Evolutionary conservation across 2,329 filamentous ascomycete genomes (phyloP).

Genomic region (Emydomyces testavorans): DNA sequence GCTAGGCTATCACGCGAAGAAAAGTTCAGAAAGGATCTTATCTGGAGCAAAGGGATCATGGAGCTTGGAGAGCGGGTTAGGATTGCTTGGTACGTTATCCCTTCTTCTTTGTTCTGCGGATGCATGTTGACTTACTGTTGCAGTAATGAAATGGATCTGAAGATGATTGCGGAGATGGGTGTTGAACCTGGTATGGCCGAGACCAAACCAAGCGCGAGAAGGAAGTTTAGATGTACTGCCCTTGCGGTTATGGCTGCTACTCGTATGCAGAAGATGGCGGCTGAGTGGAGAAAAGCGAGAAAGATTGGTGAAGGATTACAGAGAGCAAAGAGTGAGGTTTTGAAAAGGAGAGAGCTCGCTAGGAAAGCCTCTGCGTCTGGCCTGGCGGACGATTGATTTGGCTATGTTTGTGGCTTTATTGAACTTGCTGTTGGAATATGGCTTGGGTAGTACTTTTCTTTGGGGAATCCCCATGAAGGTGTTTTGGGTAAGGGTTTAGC

Average conservation of each 20-base stretch:
- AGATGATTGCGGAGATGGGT: slow-evolving; percentile 73
- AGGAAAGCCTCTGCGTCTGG: slow-evolving; percentile 6
- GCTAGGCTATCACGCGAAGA: slow-evolving; percentile 71
- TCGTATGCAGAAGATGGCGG: slow-evolving; percentile 37
- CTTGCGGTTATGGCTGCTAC: slow-evolving; percentile 34
- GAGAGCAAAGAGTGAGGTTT: slow-evolving; percentile 33
- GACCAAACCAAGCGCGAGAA: slow-evolving; percentile 25
- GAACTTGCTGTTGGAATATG: too few species aligned
- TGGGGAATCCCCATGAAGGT: too few species aligned
- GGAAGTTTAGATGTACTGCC: slow-evolving; percentile 35
- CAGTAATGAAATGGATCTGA: slow-evolving; percentile 86
- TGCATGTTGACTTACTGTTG: slow-evolving; percentile 8
- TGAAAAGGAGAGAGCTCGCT: slow-evolving; percentile 29
- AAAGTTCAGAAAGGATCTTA: slow-evolving; percentile 64
- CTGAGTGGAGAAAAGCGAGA: slow-evolving; percentile 36
- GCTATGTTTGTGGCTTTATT: background rate
- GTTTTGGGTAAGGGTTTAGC: too few species aligned
- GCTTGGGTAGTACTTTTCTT: too few species aligned
- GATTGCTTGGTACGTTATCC: slow-evolving; percentile 61
- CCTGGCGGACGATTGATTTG: background rate
- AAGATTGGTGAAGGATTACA: slow-evolving; percentile 36
- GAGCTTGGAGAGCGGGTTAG: slow-evolving; percentile 58
- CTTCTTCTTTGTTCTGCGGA: background rate
- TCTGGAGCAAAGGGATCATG: slow-evolving; percentile 79
- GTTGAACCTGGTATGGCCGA: slow-evolving; percentile 38